These are phyloP conservation scores for Trifolium fragiferum DNA, from an alignment of 306 rosid species.

Conservation along the genomic window DNA sequence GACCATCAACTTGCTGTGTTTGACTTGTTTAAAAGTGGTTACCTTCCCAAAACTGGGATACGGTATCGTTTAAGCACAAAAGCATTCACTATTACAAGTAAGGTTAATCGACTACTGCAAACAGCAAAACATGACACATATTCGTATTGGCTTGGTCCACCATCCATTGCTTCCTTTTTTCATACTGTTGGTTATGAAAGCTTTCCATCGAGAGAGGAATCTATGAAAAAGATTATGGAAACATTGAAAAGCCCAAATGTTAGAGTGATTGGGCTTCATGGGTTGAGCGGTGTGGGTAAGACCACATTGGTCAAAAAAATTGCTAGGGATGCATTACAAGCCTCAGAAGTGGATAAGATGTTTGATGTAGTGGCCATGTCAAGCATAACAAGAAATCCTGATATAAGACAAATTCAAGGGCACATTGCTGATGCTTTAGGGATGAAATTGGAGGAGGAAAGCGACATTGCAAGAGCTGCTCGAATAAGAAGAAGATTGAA, in stretches of 20 bases:
- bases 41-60: slow-evolving; percentile 25
- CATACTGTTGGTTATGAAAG: slow-evolving; percentile 16
- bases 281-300: slow-evolving; percentile 31
- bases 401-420: slow-evolving; percentile 20
- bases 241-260: not conserved
- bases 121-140: not conserved
- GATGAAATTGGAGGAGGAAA: slow-evolving; percentile 25
- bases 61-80: slow-evolving; percentile 3
- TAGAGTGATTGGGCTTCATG: slow-evolving; percentile 29
- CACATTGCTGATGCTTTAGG: slow-evolving; percentile 28
- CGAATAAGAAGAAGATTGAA: slow-evolving; percentile 16
- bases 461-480: slow-evolving; percentile 22
- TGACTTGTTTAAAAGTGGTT: not conserved
- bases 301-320: slow-evolving; percentile 30
- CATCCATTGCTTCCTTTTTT: not conserved
- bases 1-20: not conserved
- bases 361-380: slow-evolving; percentile 10
- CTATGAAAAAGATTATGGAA: not conserved
- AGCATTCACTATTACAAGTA: not conserved
- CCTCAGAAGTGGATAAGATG: not conserved
- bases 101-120: not conserved
- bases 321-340: slow-evolving; percentile 12
- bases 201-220: not conserved
- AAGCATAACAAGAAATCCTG: slow-evolving; percentile 20
- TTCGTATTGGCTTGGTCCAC: slow-evolving; percentile 32